Percentiles rank a stretch among this genome's conserved stretches.
phyloP scores from a whole-genome alignment of 257 asterid species.

The Eucommia ulmoides region DNA sequence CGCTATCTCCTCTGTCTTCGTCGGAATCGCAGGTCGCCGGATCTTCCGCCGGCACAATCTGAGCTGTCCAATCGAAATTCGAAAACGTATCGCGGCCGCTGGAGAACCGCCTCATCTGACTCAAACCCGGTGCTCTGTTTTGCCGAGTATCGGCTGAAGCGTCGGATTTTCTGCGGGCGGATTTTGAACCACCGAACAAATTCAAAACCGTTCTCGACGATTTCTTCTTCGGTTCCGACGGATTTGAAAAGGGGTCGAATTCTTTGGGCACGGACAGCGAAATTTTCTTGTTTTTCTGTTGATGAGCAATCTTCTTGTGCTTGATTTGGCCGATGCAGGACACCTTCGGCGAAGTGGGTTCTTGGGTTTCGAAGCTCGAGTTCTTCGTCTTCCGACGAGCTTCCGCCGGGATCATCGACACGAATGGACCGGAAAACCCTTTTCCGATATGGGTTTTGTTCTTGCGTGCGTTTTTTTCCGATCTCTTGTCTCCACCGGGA shows the following conservation, averaged over 20 bases:
- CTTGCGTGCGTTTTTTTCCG: slow-evolving; percentile 7
- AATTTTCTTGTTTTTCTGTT: slow-evolving; percentile 1
- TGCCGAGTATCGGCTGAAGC: slow-evolving; percentile 4
- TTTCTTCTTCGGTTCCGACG: neutral
- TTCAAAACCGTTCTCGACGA: neutral
- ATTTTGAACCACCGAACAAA: slow-evolving; percentile 5
- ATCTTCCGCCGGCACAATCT: slow-evolving; percentile 32
- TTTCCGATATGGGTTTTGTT: slow-evolving; percentile 8
- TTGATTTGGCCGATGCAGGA: slow-evolving; percentile 53
- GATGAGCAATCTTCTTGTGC: slow-evolving; percentile 17
- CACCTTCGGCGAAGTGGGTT: slow-evolving; percentile 49
- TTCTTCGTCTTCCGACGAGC: slow-evolving; percentile 22
- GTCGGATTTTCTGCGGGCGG: slow-evolving; percentile 20
- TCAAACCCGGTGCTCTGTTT: slow-evolving; percentile 20
- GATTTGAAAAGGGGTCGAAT: slow-evolving; percentile 1
- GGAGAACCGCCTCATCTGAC: slow-evolving; percentile 50
- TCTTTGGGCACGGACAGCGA: slow-evolving; percentile 15
- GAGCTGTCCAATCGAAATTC: slow-evolving; percentile 49
- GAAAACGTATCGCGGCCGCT: slow-evolving; percentile 57
- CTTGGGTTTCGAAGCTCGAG: slow-evolving; percentile 17
- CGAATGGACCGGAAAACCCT: slow-evolving; percentile 31
- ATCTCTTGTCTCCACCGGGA: slow-evolving; percentile 22
- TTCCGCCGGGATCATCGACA: slow-evolving; percentile 18
- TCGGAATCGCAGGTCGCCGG: slow-evolving; percentile 8
- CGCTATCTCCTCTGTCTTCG: slow-evolving; percentile 18